These are phyloP conservation scores for Canariomyces notabilis DNA, from an alignment of 2,329 filamentous ascomycete species.

Conservation along the genomic window DNA sequence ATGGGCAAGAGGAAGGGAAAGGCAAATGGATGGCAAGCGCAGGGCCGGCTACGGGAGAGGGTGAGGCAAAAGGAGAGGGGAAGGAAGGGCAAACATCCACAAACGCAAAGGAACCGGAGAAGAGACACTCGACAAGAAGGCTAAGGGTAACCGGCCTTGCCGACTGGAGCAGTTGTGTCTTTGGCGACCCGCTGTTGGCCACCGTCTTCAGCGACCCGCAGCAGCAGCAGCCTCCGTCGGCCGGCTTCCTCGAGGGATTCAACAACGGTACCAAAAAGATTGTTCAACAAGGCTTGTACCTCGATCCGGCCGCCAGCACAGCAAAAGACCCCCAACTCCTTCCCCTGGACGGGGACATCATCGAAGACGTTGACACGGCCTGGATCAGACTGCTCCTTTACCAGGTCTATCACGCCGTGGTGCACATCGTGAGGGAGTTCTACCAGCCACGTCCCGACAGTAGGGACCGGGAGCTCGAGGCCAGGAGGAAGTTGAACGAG, in stretches of 20 bases:
- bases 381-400: conserved; percentile 50
- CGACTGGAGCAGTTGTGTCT: conserved; percentile 55
- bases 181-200: conserved; percentile 55
- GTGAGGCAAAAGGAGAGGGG: background rate
- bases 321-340: too few species aligned
- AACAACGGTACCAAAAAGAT: too few species aligned
- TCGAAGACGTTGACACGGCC: conserved; percentile 42
- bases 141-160: conserved; percentile 45
- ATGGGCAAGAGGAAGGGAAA: conserved; percentile 2
- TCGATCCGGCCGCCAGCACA: too few species aligned
- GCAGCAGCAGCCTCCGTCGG: conserved; percentile 29
- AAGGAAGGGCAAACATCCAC: too few species aligned
- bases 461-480: conserved; percentile 47
- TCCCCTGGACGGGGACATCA: conserved; percentile 23
- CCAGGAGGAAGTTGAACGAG: conserved; percentile 45
- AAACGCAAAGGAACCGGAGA: conserved; percentile 8
- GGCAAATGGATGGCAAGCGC: background rate
- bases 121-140: conserved; percentile 2
- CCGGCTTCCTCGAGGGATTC: conserved; percentile 46
- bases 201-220: conserved; percentile 40
- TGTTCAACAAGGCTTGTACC: too few species aligned
- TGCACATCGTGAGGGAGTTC: conserved; percentile 49
- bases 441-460: conserved; percentile 47
- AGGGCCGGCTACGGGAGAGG: background rate
- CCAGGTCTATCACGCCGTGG: conserved; percentile 52